Base-by-base conservation (phyloP, 192 early-diverging fungal species). In the Dispira parvispora region DNA sequence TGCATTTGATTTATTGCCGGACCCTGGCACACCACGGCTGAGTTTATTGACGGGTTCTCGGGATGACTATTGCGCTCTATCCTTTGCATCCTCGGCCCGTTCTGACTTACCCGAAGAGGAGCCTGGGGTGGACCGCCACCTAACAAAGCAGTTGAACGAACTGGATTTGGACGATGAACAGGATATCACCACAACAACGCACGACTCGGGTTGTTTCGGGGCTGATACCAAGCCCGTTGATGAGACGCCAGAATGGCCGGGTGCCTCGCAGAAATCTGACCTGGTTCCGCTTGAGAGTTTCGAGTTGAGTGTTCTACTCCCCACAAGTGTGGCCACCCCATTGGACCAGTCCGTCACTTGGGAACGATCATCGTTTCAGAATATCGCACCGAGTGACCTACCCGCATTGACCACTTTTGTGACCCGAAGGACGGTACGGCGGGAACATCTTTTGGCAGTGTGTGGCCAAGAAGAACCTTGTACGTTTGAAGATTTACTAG, bases 381-480 rank as follows among this genome's bases (percentile, higher is more conserved):
- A 1, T 13, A 44, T 44, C 58, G 55, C 9, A 28, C 5, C 23
- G 14, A 11, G 27, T 27, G 26, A 18, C 26, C 28, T 61, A 23
- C 42, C 42, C 43, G 38, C 23, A 9, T 42, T 61, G 12, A 18
- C 12, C 5, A 42, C 43, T 38, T 61, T 43, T 44, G 43, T 44
- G 6, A 11, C 43, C 28, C 58, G 58, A 13, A 32, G 58, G 3
- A 45, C 58, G n/a, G 58, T 61, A 8, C 58, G 58, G 0, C 32
- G 58, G 11, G 58, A 61, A 42, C 32, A 61, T n/a, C 28, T 61
- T 14, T 20, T 61, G 28, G 42, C 43, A 6, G 13, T 61, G 5
- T 61, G 58, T 38, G 32, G 26, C 5, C 58, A 61, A 8, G n/a
- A n/a, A 16, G 58, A 61, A 12, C 58, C 58, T 10, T 5, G 43